phyloP scores from a whole-genome alignment of 305 asterid genomes.

The Rubia peregrina region DNA sequence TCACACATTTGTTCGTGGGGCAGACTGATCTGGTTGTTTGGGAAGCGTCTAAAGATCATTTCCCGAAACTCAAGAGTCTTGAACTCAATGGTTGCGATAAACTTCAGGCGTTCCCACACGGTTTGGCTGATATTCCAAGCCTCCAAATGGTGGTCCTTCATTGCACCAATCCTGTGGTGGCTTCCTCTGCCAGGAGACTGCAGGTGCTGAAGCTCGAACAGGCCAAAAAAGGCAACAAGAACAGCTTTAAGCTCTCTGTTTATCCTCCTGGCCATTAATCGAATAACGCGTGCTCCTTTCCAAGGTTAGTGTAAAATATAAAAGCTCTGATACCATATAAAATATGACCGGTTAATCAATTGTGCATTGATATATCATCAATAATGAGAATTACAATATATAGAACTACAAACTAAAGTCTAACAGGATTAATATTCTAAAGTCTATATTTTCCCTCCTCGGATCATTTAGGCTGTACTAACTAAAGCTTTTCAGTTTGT shows the following conservation, averaged over 20 bases:
- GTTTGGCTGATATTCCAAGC: not conserved
- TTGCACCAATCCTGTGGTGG: not conserved
- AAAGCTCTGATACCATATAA: no score
- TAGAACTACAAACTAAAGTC: no score
- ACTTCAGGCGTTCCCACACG: not conserved
- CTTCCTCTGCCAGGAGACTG: slow-evolving; percentile 1
- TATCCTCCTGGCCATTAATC: slow-evolving; percentile 1
- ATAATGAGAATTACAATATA: no score
- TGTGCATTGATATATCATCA: no score
- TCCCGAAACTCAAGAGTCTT: slow-evolving; percentile 31
- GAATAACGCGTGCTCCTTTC: not conserved
- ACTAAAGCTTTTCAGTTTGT: not conserved
- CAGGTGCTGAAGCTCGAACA: slow-evolving; percentile 1
- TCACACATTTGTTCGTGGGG: slow-evolving; percentile 28
- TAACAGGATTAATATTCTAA: no score
- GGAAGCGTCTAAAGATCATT: slow-evolving; percentile 26
- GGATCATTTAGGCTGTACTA: not conserved
- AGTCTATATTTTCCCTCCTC: not conserved
- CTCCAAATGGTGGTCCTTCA: slow-evolving; percentile 1
- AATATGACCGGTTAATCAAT: no score
- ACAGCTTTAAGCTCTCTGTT: not conserved
- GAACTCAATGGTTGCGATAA: slow-evolving; percentile 25
- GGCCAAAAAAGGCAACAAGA: not conserved
- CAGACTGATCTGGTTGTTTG: slow-evolving; percentile 24
- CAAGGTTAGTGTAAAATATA: not conserved